phyloP scores from a whole-genome alignment of 768 basidiomycete genomes.

The Cystofilobasidium capitatum region DNA sequence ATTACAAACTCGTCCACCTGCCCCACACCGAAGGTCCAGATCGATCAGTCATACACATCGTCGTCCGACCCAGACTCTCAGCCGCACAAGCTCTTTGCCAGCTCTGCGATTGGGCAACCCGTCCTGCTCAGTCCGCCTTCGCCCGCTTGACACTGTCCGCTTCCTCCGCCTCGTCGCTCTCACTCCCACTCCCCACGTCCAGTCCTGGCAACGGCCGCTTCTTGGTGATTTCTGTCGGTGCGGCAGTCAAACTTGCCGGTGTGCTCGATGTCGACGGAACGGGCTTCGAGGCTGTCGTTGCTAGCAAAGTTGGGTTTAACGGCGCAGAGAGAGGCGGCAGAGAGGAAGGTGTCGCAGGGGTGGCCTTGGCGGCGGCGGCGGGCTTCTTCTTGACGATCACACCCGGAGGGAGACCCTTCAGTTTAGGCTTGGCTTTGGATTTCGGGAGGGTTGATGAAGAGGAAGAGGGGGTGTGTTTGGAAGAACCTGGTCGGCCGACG shows the following conservation, averaged over 20 bases:
- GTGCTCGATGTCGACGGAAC: no score
- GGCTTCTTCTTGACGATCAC: constrained; percentile 22
- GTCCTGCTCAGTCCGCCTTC: neutral
- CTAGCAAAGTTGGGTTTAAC: neutral
- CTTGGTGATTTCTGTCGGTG: neutral
- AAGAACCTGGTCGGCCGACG: neutral
- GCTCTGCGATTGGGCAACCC: no score
- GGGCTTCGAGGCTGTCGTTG: neutral
- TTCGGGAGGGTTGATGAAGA: neutral
- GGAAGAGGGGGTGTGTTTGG: neutral
- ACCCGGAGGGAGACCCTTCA: constrained; percentile 11
- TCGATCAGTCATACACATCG: no score
- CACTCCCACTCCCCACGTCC: neutral
- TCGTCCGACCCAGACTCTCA: no score
- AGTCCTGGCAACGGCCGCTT: neutral
- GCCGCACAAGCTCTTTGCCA: no score
- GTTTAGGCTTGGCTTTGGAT: constrained; percentile 21
- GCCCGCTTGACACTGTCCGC: neutral
- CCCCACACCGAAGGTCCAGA: no score
- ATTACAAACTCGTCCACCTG: no score
- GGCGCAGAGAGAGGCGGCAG: neutral
- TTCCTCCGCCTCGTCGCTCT: neutral
- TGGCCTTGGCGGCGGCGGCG: neutral
- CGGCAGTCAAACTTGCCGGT: no score
- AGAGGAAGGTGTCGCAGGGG: neutral